Evolutionary conservation across 2,329 filamentous ascomycete species (phyloP).

Genomic region (Cephalotrichum gorgonifer): DNA sequence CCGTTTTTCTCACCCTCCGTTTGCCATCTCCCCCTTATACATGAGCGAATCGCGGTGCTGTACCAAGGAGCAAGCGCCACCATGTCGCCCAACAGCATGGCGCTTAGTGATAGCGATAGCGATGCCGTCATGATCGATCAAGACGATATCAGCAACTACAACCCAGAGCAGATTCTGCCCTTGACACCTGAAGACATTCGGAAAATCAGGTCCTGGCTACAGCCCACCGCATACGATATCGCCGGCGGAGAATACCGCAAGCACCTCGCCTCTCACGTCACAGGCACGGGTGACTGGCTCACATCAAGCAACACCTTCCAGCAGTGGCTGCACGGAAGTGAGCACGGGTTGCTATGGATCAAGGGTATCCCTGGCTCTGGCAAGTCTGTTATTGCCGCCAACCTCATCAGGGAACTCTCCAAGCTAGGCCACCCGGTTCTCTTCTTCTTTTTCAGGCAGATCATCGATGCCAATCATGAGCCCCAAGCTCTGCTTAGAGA

Average conservation of each 20-base stretch:
- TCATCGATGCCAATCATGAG: constrained; percentile 22
- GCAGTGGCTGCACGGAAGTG: constrained; percentile 8
- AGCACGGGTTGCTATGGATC: constrained; percentile 18
- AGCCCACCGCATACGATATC: constrained; percentile 16
- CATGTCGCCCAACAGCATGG: no score
- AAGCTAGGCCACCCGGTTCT: constrained; percentile 16
- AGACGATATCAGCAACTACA: constrained; percentile 21
- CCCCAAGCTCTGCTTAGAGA: constrained; percentile 20
- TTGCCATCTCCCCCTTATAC: no score
- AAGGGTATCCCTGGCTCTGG: constrained; percentile 26
- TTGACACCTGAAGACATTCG: constrained; percentile 9
- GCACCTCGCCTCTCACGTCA: constrained; percentile 12
- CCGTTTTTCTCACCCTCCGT: no score
- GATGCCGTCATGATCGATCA: constrained; percentile 16
- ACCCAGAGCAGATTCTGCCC: constrained; percentile 20
- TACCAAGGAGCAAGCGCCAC: no score
- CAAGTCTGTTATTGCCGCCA: constrained; percentile 22
- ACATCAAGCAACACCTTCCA: constrained; percentile 8
- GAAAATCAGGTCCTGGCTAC: constrained; percentile 18
- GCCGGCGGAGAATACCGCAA: constrained; percentile 16
- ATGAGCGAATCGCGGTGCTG: no score
- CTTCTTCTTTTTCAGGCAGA: constrained; percentile 29
- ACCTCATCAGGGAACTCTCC: constrained; percentile 8
- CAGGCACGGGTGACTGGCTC: constrained; percentile 13
- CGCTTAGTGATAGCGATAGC: no score